Base-by-base conservation (phyloP, 805 yeast species). In the Candida silvicultrix region DNA sequence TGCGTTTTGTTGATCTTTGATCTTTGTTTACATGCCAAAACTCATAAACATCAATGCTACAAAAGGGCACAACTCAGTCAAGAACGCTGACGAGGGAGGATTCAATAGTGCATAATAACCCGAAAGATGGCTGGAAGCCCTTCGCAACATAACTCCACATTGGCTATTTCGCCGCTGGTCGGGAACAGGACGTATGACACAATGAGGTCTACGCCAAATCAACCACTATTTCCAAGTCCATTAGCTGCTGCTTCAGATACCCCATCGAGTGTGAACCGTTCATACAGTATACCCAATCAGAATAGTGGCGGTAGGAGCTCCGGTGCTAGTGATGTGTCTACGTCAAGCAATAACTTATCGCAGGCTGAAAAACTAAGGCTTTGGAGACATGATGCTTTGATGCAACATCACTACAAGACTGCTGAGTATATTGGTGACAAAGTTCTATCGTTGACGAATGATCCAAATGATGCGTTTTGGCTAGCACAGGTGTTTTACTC, bases 391-490 rank as follows among this genome's bases (percentile, higher is more conserved):
- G 96, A 89, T 59, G 95, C 99, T 0, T 64, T 85, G 46, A 81
- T 85, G 83, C 96, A 90, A 56, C 97, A 90, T 62, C 95, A 89
- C 51, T 87, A 87, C 63, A 74, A 75, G 39, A 88, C 97, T 0
- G 97, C 98, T 0, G 92, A 85, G 56, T 89, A 81, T 60, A 77
- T 94, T 23, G 98, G 96, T 15, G 96, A 94, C 66, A 92, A 90
- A 57, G 87, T 94, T 8, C 73, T 88, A 38, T 78, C 89, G 1
- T 67, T 94, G 49, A 89, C 97, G 0, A 74, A 75, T 48, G 97
- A 90, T 59, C 85, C 96, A 14, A 87, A 84, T 58, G 98, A 92
- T 62, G 97, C 97, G 11, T 92, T 89, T 64, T 90, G 97, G 97
- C 71, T 92, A 28, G 97, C 96, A 0, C 97, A 92, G 67, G 95